Evolutionary conservation across 352 stramenopile genomes (phyloP), one percentile per base, ranked within the genome.

Genomic region (Phytophthora syringae): DNA sequence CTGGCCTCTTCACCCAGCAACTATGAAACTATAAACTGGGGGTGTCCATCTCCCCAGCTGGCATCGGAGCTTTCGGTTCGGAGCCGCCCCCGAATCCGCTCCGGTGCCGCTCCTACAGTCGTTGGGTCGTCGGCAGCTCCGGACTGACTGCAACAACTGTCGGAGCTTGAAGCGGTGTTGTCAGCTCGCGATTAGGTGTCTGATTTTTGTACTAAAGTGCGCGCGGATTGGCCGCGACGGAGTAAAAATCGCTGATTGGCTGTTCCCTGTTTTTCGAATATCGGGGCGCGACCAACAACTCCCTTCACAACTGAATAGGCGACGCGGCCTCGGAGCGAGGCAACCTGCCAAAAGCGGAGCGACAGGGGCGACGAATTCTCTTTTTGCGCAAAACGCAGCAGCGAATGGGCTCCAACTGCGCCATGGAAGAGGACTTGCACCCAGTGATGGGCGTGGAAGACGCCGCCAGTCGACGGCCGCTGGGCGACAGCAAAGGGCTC

Each of bases 381-480:
- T n/a, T n/a, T 52, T 52, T 62, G 20, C 32, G 36, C 49, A 13
- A 18, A 32, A 32, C 27, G 9, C 27, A 32, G 20, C 18, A 44
- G 7, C n/a, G 60, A 63, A 79, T 81, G 73, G 73, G 73, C 61
- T 81, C 73, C 22, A 65, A 80, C 34, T 73, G 63, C 62, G 60
- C 74, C 58, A 81, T 85, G 74, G 74, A 85, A 37, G 72, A 81
- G 39, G 74, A 81, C 20, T 54, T 74, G 62, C 77, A 81, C 62
- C 73, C 73, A 12, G 59, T 81, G 44, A 76, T 81, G 73, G 73
- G 79, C 49, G 51, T 74, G 36, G 66, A 81, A 51, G 68, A 69
- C 12, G 60, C 53, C 13, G 65, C 65, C 9, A 60, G 51, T 61
- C 73, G 70, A 37, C 65, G 73, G 22, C 73, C 57, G 7, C 43